phyloP scores from a whole-genome alignment of 352 stramenopile species.

The Phytophthora niederhauseri region DNA sequence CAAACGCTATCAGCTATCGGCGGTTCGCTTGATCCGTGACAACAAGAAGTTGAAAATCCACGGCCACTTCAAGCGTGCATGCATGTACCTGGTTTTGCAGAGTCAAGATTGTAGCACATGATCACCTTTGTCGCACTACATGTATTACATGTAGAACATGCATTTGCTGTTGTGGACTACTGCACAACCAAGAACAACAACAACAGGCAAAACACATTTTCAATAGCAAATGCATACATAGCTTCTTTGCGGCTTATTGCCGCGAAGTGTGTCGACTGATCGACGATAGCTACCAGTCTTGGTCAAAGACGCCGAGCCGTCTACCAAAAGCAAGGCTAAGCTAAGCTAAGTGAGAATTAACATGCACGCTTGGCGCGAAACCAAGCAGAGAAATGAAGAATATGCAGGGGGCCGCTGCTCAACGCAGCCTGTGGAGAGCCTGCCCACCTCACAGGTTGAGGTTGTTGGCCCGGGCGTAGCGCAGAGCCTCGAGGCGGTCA shows the following conservation, averaged over 20 bases:
- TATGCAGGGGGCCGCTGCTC: conserved; percentile 11
- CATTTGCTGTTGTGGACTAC: background rate
- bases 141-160: no score
- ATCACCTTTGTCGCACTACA: no score
- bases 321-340: background rate
- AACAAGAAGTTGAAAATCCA: no score
- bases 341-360: conserved; percentile 28
- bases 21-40: no score
- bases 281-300: conserved; percentile 22
- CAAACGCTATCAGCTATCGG: no score
- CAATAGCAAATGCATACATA: background rate
- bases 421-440: background rate
- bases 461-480: conserved; percentile 33
- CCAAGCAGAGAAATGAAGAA: conserved; percentile 10
- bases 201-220: background rate
- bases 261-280: background rate
- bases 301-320: conserved; percentile 3
- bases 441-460: conserved; percentile 8
- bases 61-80: no score
- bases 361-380: conserved; percentile 14
- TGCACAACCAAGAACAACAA: background rate
- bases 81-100: no score
- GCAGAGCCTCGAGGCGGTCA: conserved; percentile 37
- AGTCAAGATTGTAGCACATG: no score
- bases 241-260: background rate